Base-by-base conservation (phyloP, 805 yeast species). In the Teunomyces kruisii region DNA sequence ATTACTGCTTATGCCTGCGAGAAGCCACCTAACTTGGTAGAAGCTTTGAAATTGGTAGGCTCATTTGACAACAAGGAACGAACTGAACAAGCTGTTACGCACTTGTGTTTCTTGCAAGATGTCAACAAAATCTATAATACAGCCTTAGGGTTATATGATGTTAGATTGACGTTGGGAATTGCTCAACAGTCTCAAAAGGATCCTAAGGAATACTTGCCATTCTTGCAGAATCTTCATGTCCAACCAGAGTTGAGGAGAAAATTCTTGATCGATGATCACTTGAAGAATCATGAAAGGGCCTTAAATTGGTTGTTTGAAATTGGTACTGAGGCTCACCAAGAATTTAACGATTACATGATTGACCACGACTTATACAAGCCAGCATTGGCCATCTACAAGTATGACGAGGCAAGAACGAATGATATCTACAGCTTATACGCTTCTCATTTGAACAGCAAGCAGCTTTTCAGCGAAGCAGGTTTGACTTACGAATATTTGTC, bases 121-220 rank as follows among this genome's bases (percentile, higher is more conserved):
- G 95, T 90, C 30, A 89, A 89, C 58, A 71, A 79, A 48, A 74
- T 94, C 15, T 94, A 92, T 65, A 76, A 83, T 39, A 82, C 84
- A 14, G 86, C 97, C 0, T 75, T 94, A 46, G 86, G 95, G 2
- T 69, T 86, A 15, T 94, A 94, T 58, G 86, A 94, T 60, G 83
- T 94, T 33, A 83, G 83, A 45, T 70, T 92, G 56, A 80, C 98
- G 0, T 74, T 94, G 46, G 75, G 78, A 9, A 83, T 94, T 47
- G 99, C 99, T 0, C 98, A 95, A 62, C 94, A 90, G 58, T 90
- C 97, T 0, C 98, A 92, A 65, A 91, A 86, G 75, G 99, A 94
- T 68, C 99, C 99, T 17, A 89, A 91, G 58, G 99, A 94, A 65
- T 94, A 94, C 55, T 70, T 94, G 42, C 97, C 99, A 42, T 94